A percentile compares a stretch with the other conserved stretches of the same genome.
Evolutionary conservation across 805 yeast genomes (phyloP).

Genomic region (Saccharomycopsis capsularis): DNA sequence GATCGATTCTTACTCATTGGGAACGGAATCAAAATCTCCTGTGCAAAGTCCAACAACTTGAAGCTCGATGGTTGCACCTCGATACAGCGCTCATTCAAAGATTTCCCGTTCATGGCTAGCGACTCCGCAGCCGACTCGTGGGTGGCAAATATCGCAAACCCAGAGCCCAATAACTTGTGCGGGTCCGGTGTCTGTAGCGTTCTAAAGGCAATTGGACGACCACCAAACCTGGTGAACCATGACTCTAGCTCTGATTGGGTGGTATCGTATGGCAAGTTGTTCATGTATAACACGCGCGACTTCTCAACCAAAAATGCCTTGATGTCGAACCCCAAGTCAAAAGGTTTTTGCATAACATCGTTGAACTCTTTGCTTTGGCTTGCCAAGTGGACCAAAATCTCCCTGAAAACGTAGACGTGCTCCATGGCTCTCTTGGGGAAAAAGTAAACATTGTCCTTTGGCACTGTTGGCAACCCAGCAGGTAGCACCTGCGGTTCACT

Average conservation of each 20-base stretch:
- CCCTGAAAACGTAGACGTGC: not conserved
- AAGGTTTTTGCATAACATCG: conserved; percentile 36
- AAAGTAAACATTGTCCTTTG: not conserved
- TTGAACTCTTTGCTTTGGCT: not conserved
- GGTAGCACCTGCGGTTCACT: too few species aligned
- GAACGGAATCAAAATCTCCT: conserved; percentile 74
- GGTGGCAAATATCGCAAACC: conserved; percentile 77
- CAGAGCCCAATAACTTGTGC: conserved; percentile 50
- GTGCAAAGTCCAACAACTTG: conserved; percentile 71
- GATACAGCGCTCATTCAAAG: conserved; percentile 61
- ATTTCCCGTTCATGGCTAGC: conserved; percentile 70
- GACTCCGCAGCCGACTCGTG: conserved; percentile 85
- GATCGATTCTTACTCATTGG: conserved; percentile 63
- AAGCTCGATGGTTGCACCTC: conserved; percentile 86
- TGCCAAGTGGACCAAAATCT: not conserved
- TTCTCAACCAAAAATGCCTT: conserved; percentile 70
- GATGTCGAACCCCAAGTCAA: conserved; percentile 51
- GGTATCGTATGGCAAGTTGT: conserved; percentile 78
- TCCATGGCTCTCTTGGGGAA: conserved; percentile 11
- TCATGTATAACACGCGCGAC: conserved; percentile 69
- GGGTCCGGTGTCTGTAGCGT: conserved; percentile 60
- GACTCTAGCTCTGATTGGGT: conserved; percentile 86
- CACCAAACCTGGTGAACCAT: conserved; percentile 86
- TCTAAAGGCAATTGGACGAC: conserved; percentile 86
- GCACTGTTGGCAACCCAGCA: not conserved